Percentiles rank a stretch among this genome's conserved stretches.
phyloP scores from a whole-genome alignment of 2,329 filamentous ascomycete genomes.

The Penicillium crustosum region DNA sequence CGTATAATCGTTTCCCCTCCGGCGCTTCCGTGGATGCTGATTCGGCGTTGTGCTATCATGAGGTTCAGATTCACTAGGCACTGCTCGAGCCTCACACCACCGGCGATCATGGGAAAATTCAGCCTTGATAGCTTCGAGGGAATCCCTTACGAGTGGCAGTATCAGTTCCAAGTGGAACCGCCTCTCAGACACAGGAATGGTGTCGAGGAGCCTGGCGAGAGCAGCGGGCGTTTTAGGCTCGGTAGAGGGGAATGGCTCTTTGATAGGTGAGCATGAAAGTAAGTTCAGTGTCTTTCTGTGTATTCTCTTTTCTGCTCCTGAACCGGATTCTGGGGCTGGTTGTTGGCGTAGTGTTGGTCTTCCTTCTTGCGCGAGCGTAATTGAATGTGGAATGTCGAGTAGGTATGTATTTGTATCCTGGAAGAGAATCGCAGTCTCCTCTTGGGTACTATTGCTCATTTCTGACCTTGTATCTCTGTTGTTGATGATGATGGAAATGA shows the following conservation, averaged over 20 bases:
- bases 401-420: constrained; percentile 50
- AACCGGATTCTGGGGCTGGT: not conserved
- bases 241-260: constrained; percentile 48
- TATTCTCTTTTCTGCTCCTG: not conserved
- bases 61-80: constrained; percentile 10
- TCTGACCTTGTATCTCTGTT: not conserved
- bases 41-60: not conserved
- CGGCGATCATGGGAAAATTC: not conserved
- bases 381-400: constrained; percentile 60
- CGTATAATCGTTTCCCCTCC: not conserved
- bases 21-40: not conserved
- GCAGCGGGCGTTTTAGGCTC: constrained; percentile 54
- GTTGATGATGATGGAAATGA: not conserved
- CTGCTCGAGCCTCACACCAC: constrained; percentile 38
- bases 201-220: constrained; percentile 40
- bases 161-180: constrained; percentile 31
- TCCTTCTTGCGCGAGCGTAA: constrained; percentile 55
- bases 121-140: constrained; percentile 36
- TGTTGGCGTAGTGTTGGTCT: constrained; percentile 10
- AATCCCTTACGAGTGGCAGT: constrained; percentile 38
- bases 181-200: constrained; percentile 35
- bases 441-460: not conserved
- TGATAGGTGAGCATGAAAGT: constrained; percentile 48
- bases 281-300: constrained; percentile 27
- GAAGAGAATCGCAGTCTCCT: constrained; percentile 50